Conservation (phyloP, 2,329 filamentous ascomycete genomes). For the Cryphonectria radicalis region DNA sequence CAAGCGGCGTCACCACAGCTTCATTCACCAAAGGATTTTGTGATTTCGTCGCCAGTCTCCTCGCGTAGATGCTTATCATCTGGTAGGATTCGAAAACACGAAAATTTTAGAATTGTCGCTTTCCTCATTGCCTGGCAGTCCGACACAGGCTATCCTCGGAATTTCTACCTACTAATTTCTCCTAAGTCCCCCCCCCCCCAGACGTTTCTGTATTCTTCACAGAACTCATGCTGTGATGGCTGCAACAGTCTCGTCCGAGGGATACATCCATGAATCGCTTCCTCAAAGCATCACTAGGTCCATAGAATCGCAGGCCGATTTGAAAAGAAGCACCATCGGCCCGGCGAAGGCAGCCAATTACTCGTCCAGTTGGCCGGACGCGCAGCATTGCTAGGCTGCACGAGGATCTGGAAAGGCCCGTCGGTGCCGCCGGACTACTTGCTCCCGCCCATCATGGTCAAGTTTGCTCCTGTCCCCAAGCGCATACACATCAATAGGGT, state of each 20-base stretch:
- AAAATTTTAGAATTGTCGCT: background rate
- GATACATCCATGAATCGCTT: slow-evolving; percentile 8
- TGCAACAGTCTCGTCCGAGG: background rate
- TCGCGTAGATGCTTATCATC: background rate
- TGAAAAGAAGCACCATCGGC: slow-evolving; percentile 12
- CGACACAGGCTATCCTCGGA: background rate
- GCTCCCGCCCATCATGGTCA: slow-evolving; percentile 36
- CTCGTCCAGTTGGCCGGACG: slow-evolving; percentile 36
- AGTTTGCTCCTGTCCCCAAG: slow-evolving; percentile 35
- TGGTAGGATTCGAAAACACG: no score
- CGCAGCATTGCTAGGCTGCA: slow-evolving; percentile 34
- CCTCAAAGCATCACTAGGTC: background rate
- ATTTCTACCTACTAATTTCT: background rate
- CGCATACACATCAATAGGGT: slow-evolving; percentile 33
- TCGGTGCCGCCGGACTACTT: slow-evolving; percentile 26
- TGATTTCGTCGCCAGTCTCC: background rate
- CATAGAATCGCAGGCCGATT: slow-evolving; percentile 21
- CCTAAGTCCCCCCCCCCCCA: background rate
- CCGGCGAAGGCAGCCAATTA: slow-evolving; percentile 29
- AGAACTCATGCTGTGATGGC: background rate
- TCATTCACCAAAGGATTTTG: background rate
- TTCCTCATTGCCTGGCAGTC: background rate
- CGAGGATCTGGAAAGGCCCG: slow-evolving; percentile 35
- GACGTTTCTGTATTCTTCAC: background rate
- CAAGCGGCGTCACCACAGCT: background rate